Base-by-base conservation (phyloP, 805 yeast species). In the Cyberlindnera samutprakarnensis region DNA sequence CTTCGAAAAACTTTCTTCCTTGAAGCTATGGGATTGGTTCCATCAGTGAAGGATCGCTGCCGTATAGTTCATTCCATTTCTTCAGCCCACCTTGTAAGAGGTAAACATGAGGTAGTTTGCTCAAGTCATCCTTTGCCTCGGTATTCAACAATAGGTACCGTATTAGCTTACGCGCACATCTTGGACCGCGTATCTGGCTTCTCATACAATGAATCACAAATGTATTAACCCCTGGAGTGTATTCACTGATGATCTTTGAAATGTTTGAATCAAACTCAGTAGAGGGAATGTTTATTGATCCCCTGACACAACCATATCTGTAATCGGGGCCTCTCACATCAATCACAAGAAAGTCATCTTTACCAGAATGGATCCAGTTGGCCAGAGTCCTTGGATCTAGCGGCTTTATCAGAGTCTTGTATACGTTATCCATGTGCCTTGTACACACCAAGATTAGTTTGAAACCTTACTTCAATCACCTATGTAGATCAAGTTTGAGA, bases 141-240 rank as follows among this genome's bases (percentile, higher is more conserved):
- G 36, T 35, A 12, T 33, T 18, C 6, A 31, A 10, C 13, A 34
- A 10, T 12, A 33, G 24, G 21, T 41, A 29, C 10, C 34, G 22
- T 2, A 45, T 18, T 13, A 46, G 38, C 21, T 21, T 30, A 19
- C 27, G 26, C 0, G 45, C 36, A 30, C 46, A 36, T 4, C 25
- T 22, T 2, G 53, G 53, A 7, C 51, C 51, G 18, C 53, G 23
- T 6, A 27, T 30, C 28, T 46, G 35, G 7, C 49, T 44, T 32
- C 53, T 30, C 51, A 47, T 47, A 21, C 53, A 47, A 25, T 49
- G 52, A 32, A 49, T 42, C 6, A 47, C 33, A 25, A 37, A 42
- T 1, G 14, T 25, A 8, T 35, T 25, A 5, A 23, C 19, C 9
- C n/a, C 17, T 13, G 25, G 7, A 3, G 43, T 38, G 26, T 25